A percentile compares a stretch with the other conserved stretches of the same genome.
Evolutionary conservation across 2,329 filamentous ascomycete species (phyloP).

Genomic region (Colletotrichum tanaceti): DNA sequence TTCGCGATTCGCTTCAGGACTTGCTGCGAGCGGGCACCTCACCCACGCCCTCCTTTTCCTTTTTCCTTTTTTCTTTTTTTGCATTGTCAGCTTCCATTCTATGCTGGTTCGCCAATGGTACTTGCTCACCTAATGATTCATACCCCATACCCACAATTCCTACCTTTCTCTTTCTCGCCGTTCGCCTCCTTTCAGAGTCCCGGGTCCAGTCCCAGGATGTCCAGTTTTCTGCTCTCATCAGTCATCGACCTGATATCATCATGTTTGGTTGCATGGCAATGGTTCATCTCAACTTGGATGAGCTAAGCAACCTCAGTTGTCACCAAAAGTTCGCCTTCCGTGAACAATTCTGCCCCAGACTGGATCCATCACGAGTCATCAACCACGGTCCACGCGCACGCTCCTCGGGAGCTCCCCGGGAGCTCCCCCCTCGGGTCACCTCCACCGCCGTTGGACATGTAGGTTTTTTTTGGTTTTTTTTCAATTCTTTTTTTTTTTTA

Average conservation of each 20-base stretch:
- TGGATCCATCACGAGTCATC: background rate
- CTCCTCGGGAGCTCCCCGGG: background rate
- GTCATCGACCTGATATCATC: background rate
- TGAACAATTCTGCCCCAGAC: too few relatives aligned
- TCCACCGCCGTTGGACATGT: background rate
- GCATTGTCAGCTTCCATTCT: too few relatives aligned
- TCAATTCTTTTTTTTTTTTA: background rate
- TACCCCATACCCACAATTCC: constrained; percentile 3
- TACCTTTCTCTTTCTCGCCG: background rate
- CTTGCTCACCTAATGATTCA: background rate
- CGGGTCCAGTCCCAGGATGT: background rate
- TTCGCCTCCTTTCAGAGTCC: background rate
- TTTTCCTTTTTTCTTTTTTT: background rate
- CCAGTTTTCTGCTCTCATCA: background rate
- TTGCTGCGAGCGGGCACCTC: constrained; percentile 9
- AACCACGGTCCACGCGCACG: background rate
- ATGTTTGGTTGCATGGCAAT: background rate
- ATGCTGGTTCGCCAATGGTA: constrained; percentile 1
- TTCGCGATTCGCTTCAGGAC: background rate
- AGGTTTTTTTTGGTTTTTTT: background rate
- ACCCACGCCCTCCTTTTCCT: too few relatives aligned
- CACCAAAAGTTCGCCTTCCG: background rate
- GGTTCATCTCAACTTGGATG: background rate
- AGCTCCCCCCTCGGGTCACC: background rate
- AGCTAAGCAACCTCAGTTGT: background rate